phyloP scores from a whole-genome alignment of 177 flowering plant species.

The Vitis hybrid region DNA sequence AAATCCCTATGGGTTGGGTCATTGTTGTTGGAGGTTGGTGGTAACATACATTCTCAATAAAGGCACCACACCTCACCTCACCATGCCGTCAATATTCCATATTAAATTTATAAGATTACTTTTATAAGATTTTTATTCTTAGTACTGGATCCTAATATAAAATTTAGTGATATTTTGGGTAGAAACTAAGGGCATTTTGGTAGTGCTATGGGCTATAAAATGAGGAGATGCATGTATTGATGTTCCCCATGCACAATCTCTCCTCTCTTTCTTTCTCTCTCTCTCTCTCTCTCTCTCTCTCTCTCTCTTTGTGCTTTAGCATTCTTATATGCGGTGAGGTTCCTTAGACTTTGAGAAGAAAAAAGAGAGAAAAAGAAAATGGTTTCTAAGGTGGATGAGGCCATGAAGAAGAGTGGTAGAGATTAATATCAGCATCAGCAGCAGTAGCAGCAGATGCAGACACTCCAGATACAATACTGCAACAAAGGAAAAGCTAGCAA shows the following conservation, averaged over 20 bases:
- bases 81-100: no score
- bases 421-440: conserved; percentile 1
- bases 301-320: neutral
- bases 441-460: conserved; percentile 20
- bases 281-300: neutral
- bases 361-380: conserved; percentile 16
- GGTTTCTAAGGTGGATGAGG: conserved; percentile 66
- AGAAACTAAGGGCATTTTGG: conserved; percentile 21
- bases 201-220: conserved; percentile 28
- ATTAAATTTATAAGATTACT: no score
- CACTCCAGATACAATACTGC: conserved; percentile 42
- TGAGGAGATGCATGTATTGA: conserved; percentile 20
- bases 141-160: neutral
- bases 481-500: conserved; percentile 63
- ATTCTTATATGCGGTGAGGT: neutral
- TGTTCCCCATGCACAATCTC: conserved; percentile 26
- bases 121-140: no score
- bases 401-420: conserved; percentile 31
- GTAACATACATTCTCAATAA: no score
- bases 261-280: neutral
- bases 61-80: no score
- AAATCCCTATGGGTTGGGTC: no score
- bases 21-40: no score
- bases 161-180: neutral
- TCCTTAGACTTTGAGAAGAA: neutral